phyloP scores from a whole-genome alignment of 2,329 filamentous ascomycete species.

The Colletotrichum musae region DNA sequence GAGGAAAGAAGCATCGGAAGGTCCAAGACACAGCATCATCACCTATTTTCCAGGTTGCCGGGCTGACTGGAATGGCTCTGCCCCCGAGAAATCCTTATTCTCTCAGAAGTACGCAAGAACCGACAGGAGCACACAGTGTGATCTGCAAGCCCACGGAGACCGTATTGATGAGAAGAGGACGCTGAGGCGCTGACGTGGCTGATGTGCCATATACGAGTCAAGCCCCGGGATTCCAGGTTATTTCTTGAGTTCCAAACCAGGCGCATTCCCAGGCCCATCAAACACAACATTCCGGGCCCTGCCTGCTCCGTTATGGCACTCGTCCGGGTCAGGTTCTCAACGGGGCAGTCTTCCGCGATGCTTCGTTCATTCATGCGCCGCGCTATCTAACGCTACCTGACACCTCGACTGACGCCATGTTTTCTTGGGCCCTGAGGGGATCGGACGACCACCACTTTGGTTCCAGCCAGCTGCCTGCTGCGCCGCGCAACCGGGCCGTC shows the following conservation, averaged over 20 bases:
- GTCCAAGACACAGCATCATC: not conserved
- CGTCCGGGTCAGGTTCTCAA: no score
- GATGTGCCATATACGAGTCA: conserved; percentile 32
- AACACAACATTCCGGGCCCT: no score
- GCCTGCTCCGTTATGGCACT: no score
- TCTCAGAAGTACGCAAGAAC: no score
- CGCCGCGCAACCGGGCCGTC: conserved; percentile 14
- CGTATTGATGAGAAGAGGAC: conserved; percentile 32
- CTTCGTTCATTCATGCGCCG: conserved; percentile 18
- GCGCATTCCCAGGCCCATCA: no score
- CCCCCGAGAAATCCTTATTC: not conserved
- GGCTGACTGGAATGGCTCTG: not conserved
- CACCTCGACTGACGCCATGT: conserved; percentile 37
- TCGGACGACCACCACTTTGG: conserved; percentile 33
- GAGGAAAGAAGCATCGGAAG: not conserved
- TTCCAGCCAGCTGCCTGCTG: conserved; percentile 14
- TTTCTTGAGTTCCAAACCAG: conserved; percentile 8
- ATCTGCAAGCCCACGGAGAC: conserved; percentile 17
- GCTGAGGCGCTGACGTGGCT: conserved; percentile 35
- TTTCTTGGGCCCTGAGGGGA: conserved; percentile 29
- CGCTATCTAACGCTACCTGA: conserved; percentile 25
- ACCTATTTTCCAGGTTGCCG: not conserved
- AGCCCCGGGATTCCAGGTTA: conserved; percentile 30
- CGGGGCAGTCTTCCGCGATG: conserved; percentile 22
- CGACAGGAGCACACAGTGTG: not conserved